Conservation (phyloP, 805 yeast genomes). For the Candida nonsorbophila region DNA sequence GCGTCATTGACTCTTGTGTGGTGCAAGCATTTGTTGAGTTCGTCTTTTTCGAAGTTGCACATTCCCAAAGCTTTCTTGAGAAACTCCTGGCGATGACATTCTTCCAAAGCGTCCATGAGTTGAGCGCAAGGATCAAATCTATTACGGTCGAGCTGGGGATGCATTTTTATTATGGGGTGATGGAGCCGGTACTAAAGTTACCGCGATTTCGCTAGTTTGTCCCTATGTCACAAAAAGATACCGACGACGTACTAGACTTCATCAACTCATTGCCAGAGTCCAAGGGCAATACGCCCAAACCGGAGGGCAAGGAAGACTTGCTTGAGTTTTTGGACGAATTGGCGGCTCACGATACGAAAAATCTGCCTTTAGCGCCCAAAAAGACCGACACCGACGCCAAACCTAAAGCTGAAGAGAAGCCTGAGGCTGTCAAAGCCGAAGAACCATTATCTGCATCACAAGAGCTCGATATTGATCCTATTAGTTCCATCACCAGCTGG, state of each 20-base stretch:
- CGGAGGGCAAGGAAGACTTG: slow-evolving; percentile 45
- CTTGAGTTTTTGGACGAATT: slow-evolving; percentile 62
- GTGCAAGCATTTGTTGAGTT: slow-evolving; percentile 73
- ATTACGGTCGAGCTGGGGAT: slow-evolving; percentile 40
- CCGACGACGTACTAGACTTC: slow-evolving; percentile 78
- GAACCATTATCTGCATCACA: slow-evolving; percentile 10
- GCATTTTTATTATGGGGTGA: slow-evolving; percentile 20
- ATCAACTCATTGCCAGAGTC: slow-evolving; percentile 73
- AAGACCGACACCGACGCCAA: slow-evolving; percentile 10
- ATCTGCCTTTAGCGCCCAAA: slow-evolving; percentile 6
- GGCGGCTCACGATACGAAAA: slow-evolving; percentile 53
- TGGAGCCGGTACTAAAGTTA: not conserved
- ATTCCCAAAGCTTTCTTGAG: slow-evolving; percentile 69
- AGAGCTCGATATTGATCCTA: slow-evolving; percentile 47
- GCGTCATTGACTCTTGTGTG: slow-evolving; percentile 63
- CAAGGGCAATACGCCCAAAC: slow-evolving; percentile 24
- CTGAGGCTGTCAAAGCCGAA: not conserved
- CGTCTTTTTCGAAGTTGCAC: slow-evolving; percentile 82
- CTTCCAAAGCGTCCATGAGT: slow-evolving; percentile 80
- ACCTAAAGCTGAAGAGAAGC: no score
- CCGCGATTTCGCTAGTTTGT: not conserved
- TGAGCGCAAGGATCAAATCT: slow-evolving; percentile 60
- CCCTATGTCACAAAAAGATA: slow-evolving; percentile 7
- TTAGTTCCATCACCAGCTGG: slow-evolving; percentile 65
- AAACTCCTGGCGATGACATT: slow-evolving; percentile 74